Evolutionary conservation across 2,329 filamentous ascomycete species (phyloP), one percentile per base, ranked within the genome.

Genomic region (Calonectria multiphialidica): DNA sequence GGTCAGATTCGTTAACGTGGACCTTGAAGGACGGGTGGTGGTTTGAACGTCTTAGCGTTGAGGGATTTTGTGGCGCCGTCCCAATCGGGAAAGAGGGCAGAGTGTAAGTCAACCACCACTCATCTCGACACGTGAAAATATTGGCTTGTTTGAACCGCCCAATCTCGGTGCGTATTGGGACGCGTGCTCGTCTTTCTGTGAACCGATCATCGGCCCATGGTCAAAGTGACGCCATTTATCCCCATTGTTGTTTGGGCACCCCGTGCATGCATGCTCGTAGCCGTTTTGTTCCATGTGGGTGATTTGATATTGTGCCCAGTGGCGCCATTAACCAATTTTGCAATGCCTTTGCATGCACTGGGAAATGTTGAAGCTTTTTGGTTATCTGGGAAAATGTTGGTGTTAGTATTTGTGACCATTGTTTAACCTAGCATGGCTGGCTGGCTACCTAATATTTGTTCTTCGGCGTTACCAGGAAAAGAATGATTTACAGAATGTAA

Each of bases 11-110:
- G 62, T 47, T 63, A 45, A 42, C 59, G 37, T 2, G 6, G 15
- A 10, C 5, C 10, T 8, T 65, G 10, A 2, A n/a, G 15, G 21
- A 13, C 42, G 21, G 33, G 53, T 25, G 10, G 2, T 57, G 23
- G 25, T 28, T n/a, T 15, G 35, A 37, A 5, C 10, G 16, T 23
- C 10, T 28, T 18, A 18, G n/a, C 7, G 42, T 40, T 67, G 68
- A 71, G 68, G 64, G 44, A 71, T 67, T 67, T 66, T 62, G 63
- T 50, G 50, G 28, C 47, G 42, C 37, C 53, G 33, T 61, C 65
- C 65, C 10, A 61, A 68, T 49, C 15, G 12, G 65, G 65, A 61
- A 68, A 68, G 33, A 23, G 28, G 59, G 5, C 42, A 12, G 16
- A 40, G 53, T 61, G 30, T 68, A 30, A 40, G 35, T 42, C 47